phyloP scores from a whole-genome alignment of 768 basidiomycete species.

The Boletus huronensis region DNA sequence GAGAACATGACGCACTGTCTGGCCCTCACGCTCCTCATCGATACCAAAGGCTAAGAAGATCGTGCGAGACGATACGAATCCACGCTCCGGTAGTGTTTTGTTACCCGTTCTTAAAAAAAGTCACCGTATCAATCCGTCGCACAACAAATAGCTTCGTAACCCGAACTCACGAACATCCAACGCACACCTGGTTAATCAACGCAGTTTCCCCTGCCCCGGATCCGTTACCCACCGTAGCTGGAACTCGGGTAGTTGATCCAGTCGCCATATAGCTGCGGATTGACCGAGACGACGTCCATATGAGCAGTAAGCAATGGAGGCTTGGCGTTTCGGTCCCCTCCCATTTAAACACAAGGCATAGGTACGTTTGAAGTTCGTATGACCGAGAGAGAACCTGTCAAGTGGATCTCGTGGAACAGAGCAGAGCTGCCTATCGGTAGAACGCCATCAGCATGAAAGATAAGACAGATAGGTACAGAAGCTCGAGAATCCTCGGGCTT shows the following conservation, averaged over 20 bases:
- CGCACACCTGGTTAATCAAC: conserved; percentile 43
- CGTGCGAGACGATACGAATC: conserved; percentile 1
- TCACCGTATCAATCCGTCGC: not conserved
- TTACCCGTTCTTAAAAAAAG: conserved; percentile 20
- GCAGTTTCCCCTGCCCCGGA: conserved; percentile 47
- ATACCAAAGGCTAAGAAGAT: too few species aligned
- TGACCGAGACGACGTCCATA: conserved; percentile 50
- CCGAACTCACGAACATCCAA: conserved; percentile 33
- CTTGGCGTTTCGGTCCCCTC: conserved; percentile 50
- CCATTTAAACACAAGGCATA: conserved; percentile 64
- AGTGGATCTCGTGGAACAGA: not conserved
- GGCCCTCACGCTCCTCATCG: conserved; percentile 34
- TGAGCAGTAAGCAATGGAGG: conserved; percentile 54
- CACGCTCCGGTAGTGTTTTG: conserved; percentile 34
- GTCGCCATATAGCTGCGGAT: conserved; percentile 39
- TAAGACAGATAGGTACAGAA: not conserved
- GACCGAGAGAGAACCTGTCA: conserved; percentile 30
- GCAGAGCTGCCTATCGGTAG: conserved; percentile 6
- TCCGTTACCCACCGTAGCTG: conserved; percentile 32
- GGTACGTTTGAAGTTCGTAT: conserved; percentile 45
- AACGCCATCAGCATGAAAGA: not conserved
- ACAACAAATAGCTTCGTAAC: not conserved
- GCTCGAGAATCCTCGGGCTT: not conserved
- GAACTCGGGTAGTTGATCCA: conserved; percentile 52
- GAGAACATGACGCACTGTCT: conserved; percentile 29